Conservation (phyloP, 345 rosid species). For the Citrus reticulata region DNA sequence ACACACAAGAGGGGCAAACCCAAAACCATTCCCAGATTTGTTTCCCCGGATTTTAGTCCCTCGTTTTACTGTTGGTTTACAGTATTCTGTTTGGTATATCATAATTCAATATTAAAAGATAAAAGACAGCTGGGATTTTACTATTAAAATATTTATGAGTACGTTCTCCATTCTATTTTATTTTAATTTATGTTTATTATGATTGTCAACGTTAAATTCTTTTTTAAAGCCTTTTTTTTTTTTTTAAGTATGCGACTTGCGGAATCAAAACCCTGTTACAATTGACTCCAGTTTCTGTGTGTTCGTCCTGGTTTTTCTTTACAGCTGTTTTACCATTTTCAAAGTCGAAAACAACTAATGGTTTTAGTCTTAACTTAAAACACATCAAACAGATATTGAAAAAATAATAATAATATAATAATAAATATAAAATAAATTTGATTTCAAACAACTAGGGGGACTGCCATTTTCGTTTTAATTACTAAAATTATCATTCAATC, state of each 20-base stretch:
- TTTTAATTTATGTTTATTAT: neutral
- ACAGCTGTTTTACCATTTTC: neutral
- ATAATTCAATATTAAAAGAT: no score
- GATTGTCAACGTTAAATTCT: neutral
- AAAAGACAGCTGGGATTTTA: no score
- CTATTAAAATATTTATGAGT: no score
- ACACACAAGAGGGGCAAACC: neutral
- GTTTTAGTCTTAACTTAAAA: no score
- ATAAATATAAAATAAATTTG: no score
- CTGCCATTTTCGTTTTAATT: no score
- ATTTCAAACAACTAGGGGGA: no score
- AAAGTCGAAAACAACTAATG: no score
- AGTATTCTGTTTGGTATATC: neutral
- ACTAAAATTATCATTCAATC: no score
- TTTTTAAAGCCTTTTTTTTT: neutral
- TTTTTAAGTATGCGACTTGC: neutral
- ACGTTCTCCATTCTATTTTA: neutral
- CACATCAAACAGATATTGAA: no score
- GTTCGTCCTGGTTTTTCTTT: neutral
- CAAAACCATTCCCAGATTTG: constrained; percentile 10
- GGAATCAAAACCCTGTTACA: neutral
- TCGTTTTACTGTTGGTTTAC: neutral
- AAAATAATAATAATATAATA: no score
- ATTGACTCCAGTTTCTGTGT: neutral
- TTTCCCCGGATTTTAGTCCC: neutral